A percentile compares a stretch with the other conserved stretches of the same genome.
Evolutionary conservation across 1,284 basidiomycete genomes (phyloP).

Genomic region (Austropuccinia psidii): DNA sequence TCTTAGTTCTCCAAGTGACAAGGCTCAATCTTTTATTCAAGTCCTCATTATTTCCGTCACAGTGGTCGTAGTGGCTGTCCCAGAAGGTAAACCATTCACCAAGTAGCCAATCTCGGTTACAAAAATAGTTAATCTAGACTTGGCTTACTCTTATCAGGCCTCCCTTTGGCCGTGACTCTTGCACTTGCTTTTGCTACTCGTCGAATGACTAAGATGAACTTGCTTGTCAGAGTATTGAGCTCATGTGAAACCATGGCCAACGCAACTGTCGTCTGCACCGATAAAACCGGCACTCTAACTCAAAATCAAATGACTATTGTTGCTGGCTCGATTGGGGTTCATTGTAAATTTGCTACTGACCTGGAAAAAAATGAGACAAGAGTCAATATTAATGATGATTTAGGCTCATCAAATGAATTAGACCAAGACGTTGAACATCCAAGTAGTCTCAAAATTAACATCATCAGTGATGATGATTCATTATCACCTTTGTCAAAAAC

Average conservation of each 20-base stretch:
- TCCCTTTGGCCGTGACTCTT: slow-evolving; percentile 40
- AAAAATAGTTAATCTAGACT: too few relatives aligned
- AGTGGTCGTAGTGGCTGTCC: slow-evolving; percentile 39
- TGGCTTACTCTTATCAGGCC: slow-evolving; percentile 20
- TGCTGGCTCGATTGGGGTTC: slow-evolving; percentile 51
- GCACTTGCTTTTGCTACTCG: slow-evolving; percentile 40
- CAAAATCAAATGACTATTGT: slow-evolving; percentile 40
- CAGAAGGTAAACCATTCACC: slow-evolving; percentile 38
- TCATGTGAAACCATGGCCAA: slow-evolving; percentile 41
- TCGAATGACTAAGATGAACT: slow-evolving; percentile 39
- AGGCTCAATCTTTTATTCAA: slow-evolving; percentile 39
- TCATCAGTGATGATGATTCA: slow-evolving; percentile 3
- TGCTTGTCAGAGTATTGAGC: slow-evolving; percentile 39
- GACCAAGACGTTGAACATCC: not conserved
- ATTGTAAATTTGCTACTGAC: slow-evolving; percentile 80
- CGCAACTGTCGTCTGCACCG: slow-evolving; percentile 39
- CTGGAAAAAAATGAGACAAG: slow-evolving; percentile 67
- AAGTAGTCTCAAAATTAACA: not conserved
- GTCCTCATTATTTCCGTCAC: slow-evolving; percentile 40
- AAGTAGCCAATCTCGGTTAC: too few relatives aligned
- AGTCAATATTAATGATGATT: slow-evolving; percentile 58
- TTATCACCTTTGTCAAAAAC: not conserved
- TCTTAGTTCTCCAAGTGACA: slow-evolving; percentile 38
- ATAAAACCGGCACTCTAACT: slow-evolving; percentile 40
- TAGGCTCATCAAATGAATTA: not conserved